These are phyloP conservation scores for Berberis thunbergii DNA, from an alignment of 164 flowering plant species.

Conservation along the genomic window DNA sequence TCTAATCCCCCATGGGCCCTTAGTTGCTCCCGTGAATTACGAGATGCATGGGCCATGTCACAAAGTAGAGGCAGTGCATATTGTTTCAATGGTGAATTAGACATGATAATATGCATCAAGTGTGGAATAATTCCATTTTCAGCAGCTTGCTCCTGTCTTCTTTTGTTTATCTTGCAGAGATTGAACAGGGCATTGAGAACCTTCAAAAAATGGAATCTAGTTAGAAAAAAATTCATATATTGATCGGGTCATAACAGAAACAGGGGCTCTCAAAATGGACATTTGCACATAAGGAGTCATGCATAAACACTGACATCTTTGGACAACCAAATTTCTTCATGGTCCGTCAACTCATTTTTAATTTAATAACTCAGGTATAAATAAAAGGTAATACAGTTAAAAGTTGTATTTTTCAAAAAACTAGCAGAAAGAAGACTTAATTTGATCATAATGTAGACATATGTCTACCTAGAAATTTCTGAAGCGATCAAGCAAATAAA, in stretches of 20 bases:
- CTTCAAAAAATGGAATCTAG: constrained; percentile 26
- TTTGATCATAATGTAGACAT: no score
- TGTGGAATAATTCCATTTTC: constrained; percentile 99
- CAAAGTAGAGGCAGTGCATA: constrained; percentile 87
- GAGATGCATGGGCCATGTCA: constrained; percentile 99
- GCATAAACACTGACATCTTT: not conserved
- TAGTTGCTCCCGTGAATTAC: constrained; percentile 91
- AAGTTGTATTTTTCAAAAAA: no score
- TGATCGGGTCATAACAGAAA: not conserved
- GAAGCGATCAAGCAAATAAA: no score
- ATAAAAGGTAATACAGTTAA: no score
- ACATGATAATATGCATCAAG: constrained; percentile 80
- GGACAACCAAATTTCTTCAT: no score
- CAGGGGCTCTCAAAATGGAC: not conserved
- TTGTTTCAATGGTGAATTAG: constrained; percentile 76
- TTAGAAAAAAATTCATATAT: not conserved
- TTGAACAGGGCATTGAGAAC: constrained; percentile 92
- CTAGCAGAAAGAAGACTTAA: no score
- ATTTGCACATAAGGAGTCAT: not conserved
- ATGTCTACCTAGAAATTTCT: no score
- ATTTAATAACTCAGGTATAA: no score
- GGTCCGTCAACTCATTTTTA: no score
- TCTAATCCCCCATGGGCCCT: constrained; percentile 93
- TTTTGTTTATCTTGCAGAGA: constrained; percentile 95
- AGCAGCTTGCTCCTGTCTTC: constrained; percentile 98